These are phyloP conservation scores for Oehlia diaphana DNA, from an alignment of 192 early-diverging fungal species.

Conservation along the genomic window DNA sequence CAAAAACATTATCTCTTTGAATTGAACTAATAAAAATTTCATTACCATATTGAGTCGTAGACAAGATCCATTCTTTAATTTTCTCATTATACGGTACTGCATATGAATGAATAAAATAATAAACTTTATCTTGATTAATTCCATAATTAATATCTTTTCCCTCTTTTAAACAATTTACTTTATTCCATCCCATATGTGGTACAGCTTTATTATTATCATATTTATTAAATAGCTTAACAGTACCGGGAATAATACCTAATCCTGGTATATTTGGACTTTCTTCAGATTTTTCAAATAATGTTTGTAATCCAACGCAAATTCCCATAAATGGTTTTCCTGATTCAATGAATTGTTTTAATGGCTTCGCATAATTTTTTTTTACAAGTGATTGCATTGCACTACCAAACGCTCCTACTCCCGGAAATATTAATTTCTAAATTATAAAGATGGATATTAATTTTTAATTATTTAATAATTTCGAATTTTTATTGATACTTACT, in stretches of 20 bases:
- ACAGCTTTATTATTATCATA: constrained; percentile 77
- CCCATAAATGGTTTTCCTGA: constrained; percentile 94
- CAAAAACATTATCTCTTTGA: constrained; percentile 85
- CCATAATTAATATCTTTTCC: constrained; percentile 32
- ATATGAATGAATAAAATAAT: constrained; percentile 99
- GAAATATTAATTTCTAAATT: constrained; percentile 95
- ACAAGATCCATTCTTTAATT: constrained; percentile 71
- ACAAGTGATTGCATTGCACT: no score
- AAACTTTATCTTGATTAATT: constrained; percentile 58
- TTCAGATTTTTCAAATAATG: constrained; percentile 86
- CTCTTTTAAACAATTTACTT: constrained; percentile 35
- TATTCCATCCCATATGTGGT: constrained; percentile 99
- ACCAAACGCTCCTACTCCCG: constrained; percentile 51
- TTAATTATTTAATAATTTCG: background rate
- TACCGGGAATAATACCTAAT: constrained; percentile 80
- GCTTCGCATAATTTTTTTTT: constrained; percentile 74
- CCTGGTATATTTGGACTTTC: constrained; percentile 81
- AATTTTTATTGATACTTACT: constrained; percentile 45
- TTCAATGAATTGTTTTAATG: constrained; percentile 79
- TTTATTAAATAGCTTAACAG: constrained; percentile 65
- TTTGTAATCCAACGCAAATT: constrained; percentile 99
- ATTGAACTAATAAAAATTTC: constrained; percentile 85
- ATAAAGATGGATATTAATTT: background rate
- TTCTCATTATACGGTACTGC: constrained; percentile 66
- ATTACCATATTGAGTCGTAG: constrained; percentile 87